phyloP scores from a whole-genome alignment of 192 early-diverging fungal genomes.

The Podila horticola region DNA sequence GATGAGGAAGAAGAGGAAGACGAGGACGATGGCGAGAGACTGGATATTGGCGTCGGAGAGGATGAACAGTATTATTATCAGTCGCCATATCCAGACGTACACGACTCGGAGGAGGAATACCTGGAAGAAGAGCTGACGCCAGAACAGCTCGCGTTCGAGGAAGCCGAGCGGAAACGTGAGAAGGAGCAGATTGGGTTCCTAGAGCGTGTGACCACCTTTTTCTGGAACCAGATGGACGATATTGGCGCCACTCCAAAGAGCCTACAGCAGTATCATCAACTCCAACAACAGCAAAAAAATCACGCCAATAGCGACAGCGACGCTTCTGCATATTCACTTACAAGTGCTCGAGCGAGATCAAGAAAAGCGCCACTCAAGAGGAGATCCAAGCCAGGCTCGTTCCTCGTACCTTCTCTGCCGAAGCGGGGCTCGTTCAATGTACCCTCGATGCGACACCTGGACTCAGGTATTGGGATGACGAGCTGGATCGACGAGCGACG shows the following conservation, averaged over 20 bases:
- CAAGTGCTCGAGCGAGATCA: neutral
- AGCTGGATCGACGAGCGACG: slow-evolving; percentile 12
- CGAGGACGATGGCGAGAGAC: slow-evolving; percentile 4
- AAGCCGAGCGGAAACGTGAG: slow-evolving; percentile 17
- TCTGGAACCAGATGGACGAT: slow-evolving; percentile 32
- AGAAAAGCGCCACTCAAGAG: neutral
- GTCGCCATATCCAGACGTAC: neutral
- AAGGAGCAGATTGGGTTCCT: slow-evolving; percentile 32
- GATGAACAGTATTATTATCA: slow-evolving; percentile 17
- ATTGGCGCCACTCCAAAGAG: slow-evolving; percentile 10
- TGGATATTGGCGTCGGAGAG: slow-evolving; percentile 27
- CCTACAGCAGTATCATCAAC: neutral
- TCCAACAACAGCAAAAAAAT: neutral
- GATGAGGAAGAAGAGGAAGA: neutral
- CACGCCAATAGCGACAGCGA: neutral
- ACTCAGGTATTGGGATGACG: slow-evolving; percentile 34
- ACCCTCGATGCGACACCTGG: slow-evolving; percentile 23
- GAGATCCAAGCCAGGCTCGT: neutral
- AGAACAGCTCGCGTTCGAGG: slow-evolving; percentile 7
- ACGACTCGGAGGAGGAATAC: neutral
- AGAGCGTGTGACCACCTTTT: slow-evolving; percentile 17
- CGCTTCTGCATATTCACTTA: neutral
- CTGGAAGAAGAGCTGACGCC: neutral
- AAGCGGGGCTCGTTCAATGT: neutral
- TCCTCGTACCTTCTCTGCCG: neutral